A percentile compares a stretch with the other conserved stretches of the same genome.
phyloP scores from a whole-genome alignment of 106 monocot genomes.

The Dendrobium catenatum region DNA sequence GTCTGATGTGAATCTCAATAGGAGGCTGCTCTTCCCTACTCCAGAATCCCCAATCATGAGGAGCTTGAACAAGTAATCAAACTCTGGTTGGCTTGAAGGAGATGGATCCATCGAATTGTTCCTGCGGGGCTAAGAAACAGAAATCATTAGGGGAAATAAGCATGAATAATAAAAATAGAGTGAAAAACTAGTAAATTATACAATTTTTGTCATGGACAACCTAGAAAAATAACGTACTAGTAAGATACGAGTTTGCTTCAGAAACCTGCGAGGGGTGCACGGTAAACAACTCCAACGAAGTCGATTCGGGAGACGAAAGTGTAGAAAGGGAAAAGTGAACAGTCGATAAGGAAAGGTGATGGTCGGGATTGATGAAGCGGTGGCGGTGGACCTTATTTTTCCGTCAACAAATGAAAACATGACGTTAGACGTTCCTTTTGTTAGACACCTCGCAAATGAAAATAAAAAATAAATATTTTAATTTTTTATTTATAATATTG shows the following conservation, averaged over 20 bases:
- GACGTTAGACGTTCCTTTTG: too few species aligned
- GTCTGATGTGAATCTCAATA: constrained; percentile 78
- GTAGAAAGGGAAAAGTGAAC: neutral
- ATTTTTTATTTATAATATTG: too few species aligned
- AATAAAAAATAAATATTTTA: too few species aligned
- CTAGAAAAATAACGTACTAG: neutral
- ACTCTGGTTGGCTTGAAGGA: constrained; percentile 59
- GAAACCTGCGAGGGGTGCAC: neutral
- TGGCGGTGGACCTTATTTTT: neutral
- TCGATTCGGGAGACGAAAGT: neutral
- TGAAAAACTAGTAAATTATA: neutral
- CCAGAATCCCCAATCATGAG: constrained; percentile 93
- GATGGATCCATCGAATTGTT: constrained; percentile 44
- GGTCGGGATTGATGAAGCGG: neutral
- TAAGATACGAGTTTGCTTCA: neutral
- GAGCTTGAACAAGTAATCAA: constrained; percentile 94
- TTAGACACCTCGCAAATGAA: too few species aligned
- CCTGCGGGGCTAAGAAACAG: neutral
- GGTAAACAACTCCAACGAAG: neutral
- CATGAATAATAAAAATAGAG: neutral
- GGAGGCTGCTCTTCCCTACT: constrained; percentile 89
- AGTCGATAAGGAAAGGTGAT: neutral
- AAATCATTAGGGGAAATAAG: neutral
- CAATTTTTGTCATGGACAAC: neutral
- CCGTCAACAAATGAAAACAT: too few species aligned